Base-by-base conservation (phyloP, 2,329 filamentous ascomycete genomes). In the Coniochaeta ligniaria region DNA sequence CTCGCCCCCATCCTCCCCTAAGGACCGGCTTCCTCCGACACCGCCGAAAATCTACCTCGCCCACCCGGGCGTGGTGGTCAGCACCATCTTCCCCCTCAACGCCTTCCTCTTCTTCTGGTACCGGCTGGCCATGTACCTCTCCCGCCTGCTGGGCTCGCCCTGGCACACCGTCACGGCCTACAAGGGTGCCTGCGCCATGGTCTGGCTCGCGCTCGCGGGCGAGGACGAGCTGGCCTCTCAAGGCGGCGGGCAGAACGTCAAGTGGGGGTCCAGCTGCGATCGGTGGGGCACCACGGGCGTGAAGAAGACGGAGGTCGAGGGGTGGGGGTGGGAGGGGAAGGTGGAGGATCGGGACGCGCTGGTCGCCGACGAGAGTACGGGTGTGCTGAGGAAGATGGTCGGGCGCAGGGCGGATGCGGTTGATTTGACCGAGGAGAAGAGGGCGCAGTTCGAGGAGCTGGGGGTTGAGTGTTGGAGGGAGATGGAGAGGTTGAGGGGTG, bases 31-130 rank as follows among this genome's bases (percentile, higher is more conserved):
- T 58, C 68, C 60, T 60, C 71, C 28, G 59, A 66, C 61, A 57
- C 62, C 61, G 2, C 63, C 60, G 9, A 68, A 62, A 12, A 63
- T 91, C 68, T 96, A 95, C 75, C 72, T 96, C 63, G 81, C 87
- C 0, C 95, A 99, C 71, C 95, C 95, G 0, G 95, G 95, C 63
- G 83, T 99, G 63, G 90, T 93, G 65, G 88, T 84, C 59, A 96
- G 93, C 1, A 83, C 86, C 1, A 89, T 99, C 64, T 83, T 97
- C 64, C 87, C 90, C 0, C 81, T 97, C 8, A 82, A 85, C 58
- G 80, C 82, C 65, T 78, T 92, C 65, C 80, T 96, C 62, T 83
- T 85, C 64, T 87, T 85, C 72, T 78, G 82, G 63, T 95, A 95
- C 83, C 74, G 84, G 58, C 69, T 83, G 22, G 78, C 83, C 3